These are phyloP conservation scores for Xylaria sp. DNA, from an alignment of 2,329 filamentous ascomycete genomes.

Conservation along the genomic window DNA sequence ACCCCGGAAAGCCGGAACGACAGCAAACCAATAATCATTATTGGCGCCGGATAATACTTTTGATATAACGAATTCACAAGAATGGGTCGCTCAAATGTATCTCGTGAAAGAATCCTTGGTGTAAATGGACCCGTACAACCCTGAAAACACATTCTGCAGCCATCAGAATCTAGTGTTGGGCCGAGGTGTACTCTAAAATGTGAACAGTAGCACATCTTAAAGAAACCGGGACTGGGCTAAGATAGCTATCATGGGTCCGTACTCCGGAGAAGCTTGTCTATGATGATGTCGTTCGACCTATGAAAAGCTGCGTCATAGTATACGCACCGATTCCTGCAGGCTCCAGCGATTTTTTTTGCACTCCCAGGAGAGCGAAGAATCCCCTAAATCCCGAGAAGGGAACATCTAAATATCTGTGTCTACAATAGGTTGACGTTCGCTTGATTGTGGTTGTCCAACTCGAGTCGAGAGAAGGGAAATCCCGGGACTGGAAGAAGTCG, in stretches of 20 bases:
- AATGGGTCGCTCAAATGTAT: not conserved
- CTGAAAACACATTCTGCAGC: not conserved
- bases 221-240: not conserved
- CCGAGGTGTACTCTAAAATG: not conserved
- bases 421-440: not conserved
- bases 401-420: not conserved
- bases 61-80: not conserved
- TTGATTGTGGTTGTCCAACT: constrained; percentile 1
- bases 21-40: not conserved
- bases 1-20: not conserved
- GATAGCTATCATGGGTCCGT: not conserved
- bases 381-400: not conserved
- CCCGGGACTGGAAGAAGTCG: constrained; percentile 5
- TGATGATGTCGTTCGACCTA: constrained; percentile 11
- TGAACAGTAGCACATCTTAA: not conserved
- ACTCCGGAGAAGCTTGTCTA: constrained; percentile 5
- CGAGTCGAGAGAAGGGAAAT: not conserved
- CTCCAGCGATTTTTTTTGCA: not conserved
- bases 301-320: constrained; percentile 26
- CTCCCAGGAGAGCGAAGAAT: not conserved
- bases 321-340: not conserved
- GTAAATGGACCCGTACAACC: not conserved
- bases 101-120: not conserved
- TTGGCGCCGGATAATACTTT: not conserved
- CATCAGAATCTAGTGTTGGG: not conserved